A percentile compares a stretch with the other conserved stretches of the same genome.
These are phyloP conservation scores for Endoconidiophora laricicola DNA, from an alignment of 2,329 filamentous ascomycete species.

Conservation along the genomic window DNA sequence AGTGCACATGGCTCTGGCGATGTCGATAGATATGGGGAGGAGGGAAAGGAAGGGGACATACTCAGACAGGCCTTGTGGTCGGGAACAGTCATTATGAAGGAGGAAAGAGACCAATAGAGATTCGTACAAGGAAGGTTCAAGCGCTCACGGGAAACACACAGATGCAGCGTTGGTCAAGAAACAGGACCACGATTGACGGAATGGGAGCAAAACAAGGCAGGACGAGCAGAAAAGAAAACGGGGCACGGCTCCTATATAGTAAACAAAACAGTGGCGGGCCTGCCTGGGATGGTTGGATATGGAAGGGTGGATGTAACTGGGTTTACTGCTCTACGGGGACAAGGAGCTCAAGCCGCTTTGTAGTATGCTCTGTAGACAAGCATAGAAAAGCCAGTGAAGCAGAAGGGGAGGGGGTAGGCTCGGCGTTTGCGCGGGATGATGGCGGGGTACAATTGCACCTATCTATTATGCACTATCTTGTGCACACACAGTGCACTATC, in stretches of 20 bases:
- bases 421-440: too few relatives aligned
- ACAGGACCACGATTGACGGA: slow-evolving; percentile 6
- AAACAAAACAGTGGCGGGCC: background rate
- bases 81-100: slow-evolving; percentile 27
- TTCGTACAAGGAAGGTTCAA: slow-evolving; percentile 10
- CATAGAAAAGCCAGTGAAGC: background rate
- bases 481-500: too few relatives aligned
- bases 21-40: slow-evolving; percentile 23
- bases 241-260: slow-evolving; percentile 1
- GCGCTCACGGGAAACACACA: slow-evolving; percentile 7
- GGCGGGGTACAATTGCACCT: too few relatives aligned
- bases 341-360: too few relatives aligned
- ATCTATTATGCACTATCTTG: too few relatives aligned
- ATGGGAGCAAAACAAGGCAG: slow-evolving; percentile 7
- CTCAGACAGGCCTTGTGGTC: slow-evolving; percentile 46
- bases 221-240: background rate
- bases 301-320: slow-evolving; percentile 6
- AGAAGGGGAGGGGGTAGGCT: background rate
- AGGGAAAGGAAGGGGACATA: slow-evolving; percentile 37
- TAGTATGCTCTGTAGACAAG: background rate
- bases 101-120: slow-evolving; percentile 13
- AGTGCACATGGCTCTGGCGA: background rate
- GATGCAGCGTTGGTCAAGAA: slow-evolving; percentile 6
- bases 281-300: slow-evolving; percentile 5
- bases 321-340: background rate